Conservation (phyloP, 1,284 basidiomycete genomes). For the Pisolithus thermaeus region DNA sequence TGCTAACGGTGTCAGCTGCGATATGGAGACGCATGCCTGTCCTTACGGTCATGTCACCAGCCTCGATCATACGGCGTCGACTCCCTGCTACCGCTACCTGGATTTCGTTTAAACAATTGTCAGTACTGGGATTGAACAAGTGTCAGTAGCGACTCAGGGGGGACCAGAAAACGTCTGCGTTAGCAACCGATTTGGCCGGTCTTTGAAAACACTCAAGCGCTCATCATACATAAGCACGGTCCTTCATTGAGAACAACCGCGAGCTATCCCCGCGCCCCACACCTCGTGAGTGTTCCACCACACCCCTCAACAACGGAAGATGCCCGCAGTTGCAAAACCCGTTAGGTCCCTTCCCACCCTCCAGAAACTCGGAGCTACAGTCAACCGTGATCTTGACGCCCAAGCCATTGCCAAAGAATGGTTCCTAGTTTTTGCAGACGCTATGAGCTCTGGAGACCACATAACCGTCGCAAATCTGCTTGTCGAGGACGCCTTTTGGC, state of each 20-base stretch:
- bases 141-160: too few relatives aligned
- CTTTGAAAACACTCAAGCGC: too few relatives aligned
- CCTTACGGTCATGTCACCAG: too few relatives aligned
- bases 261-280: neutral
- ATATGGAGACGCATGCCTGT: too few relatives aligned
- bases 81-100: too few relatives aligned
- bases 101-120: too few relatives aligned
- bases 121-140: too few relatives aligned
- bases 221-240: too few relatives aligned
- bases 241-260: neutral
- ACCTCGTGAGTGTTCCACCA: neutral
- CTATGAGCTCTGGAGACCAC: slow-evolving; percentile 1
- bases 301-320: neutral
- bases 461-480: slow-evolving; percentile 21
- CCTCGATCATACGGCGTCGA: too few relatives aligned
- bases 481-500: slow-evolving; percentile 34
- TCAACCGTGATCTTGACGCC: slow-evolving; percentile 1
- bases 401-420: neutral
- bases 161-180: too few relatives aligned
- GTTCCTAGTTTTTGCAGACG: slow-evolving; percentile 4
- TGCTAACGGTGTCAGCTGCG: too few relatives aligned
- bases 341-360: slow-evolving; percentile 7
- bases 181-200: too few relatives aligned
- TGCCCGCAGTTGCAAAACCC: neutral
- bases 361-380: slow-evolving; percentile 6